phyloP scores from a whole-genome alignment of 495 filamentous ascomycete genomes.

The Podospora tetraspora region DNA sequence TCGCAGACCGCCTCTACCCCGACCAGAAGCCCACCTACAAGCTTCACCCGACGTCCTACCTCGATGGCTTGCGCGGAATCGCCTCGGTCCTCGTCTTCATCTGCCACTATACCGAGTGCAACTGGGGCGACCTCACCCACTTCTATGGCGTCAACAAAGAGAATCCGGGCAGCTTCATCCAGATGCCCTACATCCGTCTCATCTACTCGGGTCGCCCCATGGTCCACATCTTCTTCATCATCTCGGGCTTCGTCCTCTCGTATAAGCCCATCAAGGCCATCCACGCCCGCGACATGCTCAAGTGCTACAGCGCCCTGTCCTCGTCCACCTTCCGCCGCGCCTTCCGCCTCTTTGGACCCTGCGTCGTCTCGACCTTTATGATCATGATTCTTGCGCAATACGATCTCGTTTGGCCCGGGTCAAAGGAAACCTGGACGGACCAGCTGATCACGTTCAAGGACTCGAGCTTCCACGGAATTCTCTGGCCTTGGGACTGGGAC shows the following conservation, averaged over 20 bases:
- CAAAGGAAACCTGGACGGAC: conserved; percentile 31
- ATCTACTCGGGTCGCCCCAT: conserved; percentile 61
- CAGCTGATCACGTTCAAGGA: conserved; percentile 47
- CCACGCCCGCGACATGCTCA: conserved; percentile 42
- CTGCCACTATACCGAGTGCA: conserved; percentile 44
- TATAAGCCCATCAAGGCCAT: conserved; percentile 59
- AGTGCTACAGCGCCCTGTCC: conserved; percentile 38
- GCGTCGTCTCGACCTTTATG: conserved; percentile 50
- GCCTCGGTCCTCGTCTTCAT: conserved; percentile 50
- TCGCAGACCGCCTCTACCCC: conserved; percentile 29
- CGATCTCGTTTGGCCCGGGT: conserved; percentile 38
- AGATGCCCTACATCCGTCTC: conserved; percentile 59
- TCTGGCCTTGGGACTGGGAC: conserved; percentile 52
- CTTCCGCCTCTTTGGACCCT: conserved; percentile 59
- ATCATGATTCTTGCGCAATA: conserved; percentile 51
- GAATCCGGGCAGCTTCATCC: conserved; percentile 40
- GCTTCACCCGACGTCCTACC: conserved; percentile 46
- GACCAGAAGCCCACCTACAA: conserved; percentile 25
- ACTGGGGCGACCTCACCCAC: conserved; percentile 31
- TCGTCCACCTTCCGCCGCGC: conserved; percentile 61
- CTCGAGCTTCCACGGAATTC: conserved; percentile 44
- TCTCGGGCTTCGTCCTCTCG: conserved; percentile 64
- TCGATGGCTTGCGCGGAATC: conserved; percentile 52
- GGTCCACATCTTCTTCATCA: conserved; percentile 71
- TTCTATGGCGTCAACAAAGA: conserved; percentile 43